A percentile compares a stretch with the other conserved stretches of the same genome.
These are phyloP conservation scores for Pholiota adiposa DNA, from an alignment of 1,284 basidiomycete species.

Conservation along the genomic window DNA sequence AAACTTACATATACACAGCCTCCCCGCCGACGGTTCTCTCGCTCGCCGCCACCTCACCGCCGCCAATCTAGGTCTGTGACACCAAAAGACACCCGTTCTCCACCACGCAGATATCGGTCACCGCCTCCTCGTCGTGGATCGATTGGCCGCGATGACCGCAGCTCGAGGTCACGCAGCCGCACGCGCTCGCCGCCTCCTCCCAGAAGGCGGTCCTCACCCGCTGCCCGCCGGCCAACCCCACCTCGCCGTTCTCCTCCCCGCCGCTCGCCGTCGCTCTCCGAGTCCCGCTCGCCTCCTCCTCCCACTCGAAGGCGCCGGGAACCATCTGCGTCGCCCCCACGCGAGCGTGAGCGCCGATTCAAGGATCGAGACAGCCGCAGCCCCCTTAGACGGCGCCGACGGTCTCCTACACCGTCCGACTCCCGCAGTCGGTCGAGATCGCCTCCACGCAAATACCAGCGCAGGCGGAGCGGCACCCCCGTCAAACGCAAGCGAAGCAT, in stretches of 20 bases:
- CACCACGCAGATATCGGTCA: slow-evolving; percentile 29
- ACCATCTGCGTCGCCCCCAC: slow-evolving; percentile 48
- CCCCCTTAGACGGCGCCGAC: slow-evolving; percentile 60
- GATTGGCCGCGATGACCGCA: slow-evolving; percentile 32
- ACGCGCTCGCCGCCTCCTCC: slow-evolving; percentile 27
- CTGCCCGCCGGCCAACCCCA: slow-evolving; percentile 54
- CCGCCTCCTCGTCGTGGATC: slow-evolving; percentile 46
- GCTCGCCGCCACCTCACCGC: slow-evolving; percentile 41
- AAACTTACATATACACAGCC: slow-evolving; percentile 25
- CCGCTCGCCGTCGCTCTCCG: slow-evolving; percentile 43
- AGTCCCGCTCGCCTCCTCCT: slow-evolving; percentile 49
- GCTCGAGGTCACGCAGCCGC: slow-evolving; percentile 25
- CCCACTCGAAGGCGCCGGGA: slow-evolving; percentile 53
- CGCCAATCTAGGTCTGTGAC: slow-evolving; percentile 49
- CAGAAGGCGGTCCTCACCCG: slow-evolving; percentile 24
- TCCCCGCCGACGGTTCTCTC: slow-evolving; percentile 45
- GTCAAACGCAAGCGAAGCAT: slow-evolving; percentile 19
- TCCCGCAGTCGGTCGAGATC: slow-evolving; percentile 48
- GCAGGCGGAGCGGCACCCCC: slow-evolving; percentile 34
- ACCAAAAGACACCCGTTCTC: slow-evolving; percentile 43
- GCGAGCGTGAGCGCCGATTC: slow-evolving; percentile 37
- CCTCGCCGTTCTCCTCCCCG: slow-evolving; percentile 48
- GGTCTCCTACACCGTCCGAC: slow-evolving; percentile 43
- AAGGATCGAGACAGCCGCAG: slow-evolving; percentile 52
- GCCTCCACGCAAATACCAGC: slow-evolving; percentile 36